Conservation (phyloP, 352 stramenopile species). For the Pythium coloratum region DNA sequence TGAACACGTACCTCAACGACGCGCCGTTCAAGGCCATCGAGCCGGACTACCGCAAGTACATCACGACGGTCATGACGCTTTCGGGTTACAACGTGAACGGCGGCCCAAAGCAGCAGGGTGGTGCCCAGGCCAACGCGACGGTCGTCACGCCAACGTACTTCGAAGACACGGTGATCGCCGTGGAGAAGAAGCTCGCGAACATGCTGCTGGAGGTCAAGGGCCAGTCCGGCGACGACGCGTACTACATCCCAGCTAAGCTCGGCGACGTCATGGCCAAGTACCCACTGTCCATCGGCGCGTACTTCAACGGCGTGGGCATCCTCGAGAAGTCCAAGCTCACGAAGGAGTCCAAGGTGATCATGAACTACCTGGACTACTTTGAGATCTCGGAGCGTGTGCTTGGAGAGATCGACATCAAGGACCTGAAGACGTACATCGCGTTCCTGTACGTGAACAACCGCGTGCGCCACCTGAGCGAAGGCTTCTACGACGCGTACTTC, state of each 20-base stretch:
- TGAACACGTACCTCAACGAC: slow-evolving; percentile 88
- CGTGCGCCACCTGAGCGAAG: slow-evolving; percentile 41
- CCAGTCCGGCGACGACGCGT: slow-evolving; percentile 61
- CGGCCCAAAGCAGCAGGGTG: slow-evolving; percentile 1
- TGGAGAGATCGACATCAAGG: slow-evolving; percentile 31
- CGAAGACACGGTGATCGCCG: slow-evolving; percentile 52
- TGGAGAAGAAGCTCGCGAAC: slow-evolving; percentile 68
- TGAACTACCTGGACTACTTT: slow-evolving; percentile 56
- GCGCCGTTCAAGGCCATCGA: slow-evolving; percentile 36
- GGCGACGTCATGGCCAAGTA: slow-evolving; percentile 47
- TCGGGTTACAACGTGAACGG: slow-evolving; percentile 29
- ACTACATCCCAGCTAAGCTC: slow-evolving; percentile 83
- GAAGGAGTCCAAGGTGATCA: slow-evolving; percentile 42
- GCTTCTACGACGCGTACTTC: slow-evolving; percentile 86
- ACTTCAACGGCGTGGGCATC: slow-evolving; percentile 42
- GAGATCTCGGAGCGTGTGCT: slow-evolving; percentile 45
- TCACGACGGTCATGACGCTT: slow-evolving; percentile 45
- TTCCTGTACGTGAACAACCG: slow-evolving; percentile 52
- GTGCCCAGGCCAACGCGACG: not conserved
- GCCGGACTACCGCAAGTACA: slow-evolving; percentile 39
- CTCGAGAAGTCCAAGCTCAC: slow-evolving; percentile 39
- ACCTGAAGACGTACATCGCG: slow-evolving; percentile 58
- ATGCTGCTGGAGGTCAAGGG: slow-evolving; percentile 47
- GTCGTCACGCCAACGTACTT: slow-evolving; percentile 12
- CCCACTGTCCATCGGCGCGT: slow-evolving; percentile 54